Conservation (phyloP, 345 rosid species). For the Corchorus capsularis region DNA sequence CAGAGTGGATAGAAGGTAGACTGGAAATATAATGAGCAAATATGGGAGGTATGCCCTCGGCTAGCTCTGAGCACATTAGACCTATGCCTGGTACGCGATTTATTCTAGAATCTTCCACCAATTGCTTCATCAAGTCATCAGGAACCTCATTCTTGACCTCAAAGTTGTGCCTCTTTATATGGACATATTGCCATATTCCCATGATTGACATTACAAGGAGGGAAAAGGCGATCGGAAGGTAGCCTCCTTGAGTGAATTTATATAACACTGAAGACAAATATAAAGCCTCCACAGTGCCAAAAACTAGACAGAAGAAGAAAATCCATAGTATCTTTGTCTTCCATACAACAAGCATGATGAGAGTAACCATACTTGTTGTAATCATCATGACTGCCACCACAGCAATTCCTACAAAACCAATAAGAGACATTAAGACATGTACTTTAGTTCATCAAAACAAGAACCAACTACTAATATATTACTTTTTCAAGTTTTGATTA, state of each 20-base stretch:
- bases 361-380: slow-evolving; percentile 46
- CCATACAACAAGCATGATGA: slow-evolving; percentile 65
- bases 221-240: slow-evolving; percentile 45
- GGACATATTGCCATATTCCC: slow-evolving; percentile 61
- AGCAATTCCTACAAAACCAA: slow-evolving; percentile 45
- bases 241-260: slow-evolving; percentile 62
- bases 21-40: slow-evolving; percentile 62
- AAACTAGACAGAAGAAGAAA: slow-evolving; percentile 33
- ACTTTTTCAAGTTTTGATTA: not conserved
- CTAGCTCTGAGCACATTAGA: slow-evolving; percentile 70
- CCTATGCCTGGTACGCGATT: slow-evolving; percentile 67
- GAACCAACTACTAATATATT: too few relatives aligned
- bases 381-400: slow-evolving; percentile 58
- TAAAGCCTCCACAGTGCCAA: slow-evolving; percentile 26
- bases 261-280: slow-evolving; percentile 51
- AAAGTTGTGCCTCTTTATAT: slow-evolving; percentile 39
- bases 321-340: slow-evolving; percentile 44
- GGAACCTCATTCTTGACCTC: slow-evolving; percentile 64
- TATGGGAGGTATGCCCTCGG: slow-evolving; percentile 77
- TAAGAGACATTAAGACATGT: not conserved
- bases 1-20: slow-evolving; percentile 63
- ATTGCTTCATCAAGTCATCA: slow-evolving; percentile 37
- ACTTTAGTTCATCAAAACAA: too few relatives aligned
- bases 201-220: slow-evolving; percentile 39
- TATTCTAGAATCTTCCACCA: slow-evolving; percentile 40